These are phyloP conservation scores for Colletotrichum kahawae DNA, from an alignment of 2,329 filamentous ascomycete species.

Conservation along the genomic window DNA sequence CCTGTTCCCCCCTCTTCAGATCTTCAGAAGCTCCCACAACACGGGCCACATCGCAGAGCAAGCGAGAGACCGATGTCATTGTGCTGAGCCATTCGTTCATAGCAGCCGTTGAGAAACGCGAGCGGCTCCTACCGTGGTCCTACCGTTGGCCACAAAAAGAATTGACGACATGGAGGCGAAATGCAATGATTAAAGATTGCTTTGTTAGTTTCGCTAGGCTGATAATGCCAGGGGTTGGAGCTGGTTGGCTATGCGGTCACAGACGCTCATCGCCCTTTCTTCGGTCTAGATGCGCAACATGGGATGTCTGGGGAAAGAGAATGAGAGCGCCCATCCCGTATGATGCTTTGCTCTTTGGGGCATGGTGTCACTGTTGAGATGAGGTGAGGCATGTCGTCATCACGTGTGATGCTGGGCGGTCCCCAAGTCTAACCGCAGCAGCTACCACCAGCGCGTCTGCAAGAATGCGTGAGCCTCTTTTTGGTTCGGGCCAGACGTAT, in stretches of 20 bases:
- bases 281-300: background rate
- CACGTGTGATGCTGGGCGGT: slow-evolving; percentile 14
- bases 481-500: background rate
- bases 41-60: background rate
- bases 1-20: background rate
- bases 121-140: background rate
- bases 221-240: background rate
- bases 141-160: background rate
- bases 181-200: background rate
- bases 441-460: background rate
- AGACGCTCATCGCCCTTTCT: background rate
- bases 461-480: background rate
- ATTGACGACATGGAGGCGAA: slow-evolving; percentile 2
- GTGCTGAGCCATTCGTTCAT: background rate
- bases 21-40: background rate
- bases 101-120: background rate
- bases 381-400: slow-evolving; percentile 23
- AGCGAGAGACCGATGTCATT: slow-evolving; percentile 6
- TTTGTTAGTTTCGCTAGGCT: background rate
- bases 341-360: background rate
- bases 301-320: background rate
- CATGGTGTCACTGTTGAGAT: slow-evolving; percentile 5
- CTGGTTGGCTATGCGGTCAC: slow-evolving; percentile 8
- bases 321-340: background rate
- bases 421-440: background rate